Base-by-base conservation (phyloP, 805 yeast species). In the Cyberlindnera mississippiensis region DNA sequence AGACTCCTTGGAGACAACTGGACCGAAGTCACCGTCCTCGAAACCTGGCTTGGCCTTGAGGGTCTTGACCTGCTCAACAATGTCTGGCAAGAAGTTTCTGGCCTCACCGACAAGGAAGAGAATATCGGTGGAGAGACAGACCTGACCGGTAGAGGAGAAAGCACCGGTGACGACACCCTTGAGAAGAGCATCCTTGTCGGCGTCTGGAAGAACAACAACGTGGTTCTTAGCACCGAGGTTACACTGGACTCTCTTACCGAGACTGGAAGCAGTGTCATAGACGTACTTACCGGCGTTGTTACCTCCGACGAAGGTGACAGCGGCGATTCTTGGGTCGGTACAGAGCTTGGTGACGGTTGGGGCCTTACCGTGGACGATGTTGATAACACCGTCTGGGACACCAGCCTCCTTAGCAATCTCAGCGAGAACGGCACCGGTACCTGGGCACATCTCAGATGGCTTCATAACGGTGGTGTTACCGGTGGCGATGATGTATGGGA, bases 61-160 rank as follows among this genome's bases (percentile, higher is more conserved):
- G 43, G 61, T 53, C 53, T 72, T 66, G 34, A 88, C 88, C 35
- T 72, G 75, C 40, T 62, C 69, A 27, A 76, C 74, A 37, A 83
- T 70, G 38, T 81, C 88, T 32, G 65, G 53, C 40, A 82, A 64
- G 85, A 87, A 82, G 48, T 72, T 73, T 57, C 71, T 71, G 47
- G 85, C 70, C 37, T 59, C 57, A 31, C 89, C 89, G 18, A 84
- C 88, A 15, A 86, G 75, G 38, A 83, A 85, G 48, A 84, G 68
- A 28, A 80, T 85, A 17, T 85, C 80, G 40, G 84, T 78, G 10
- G 87, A 85, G 85, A 83, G 79, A 66, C 91, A 83, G 59, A 89
- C 77, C 71, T 83, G 91, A 48, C 90, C 91, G 15, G 90, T 89
- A 38, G 90, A 89, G 26, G 90, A 88, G 62, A 83, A 83, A 18